Base-by-base conservation (phyloP, 345 rosid species). In the Eucalyptus marginata region DNA sequence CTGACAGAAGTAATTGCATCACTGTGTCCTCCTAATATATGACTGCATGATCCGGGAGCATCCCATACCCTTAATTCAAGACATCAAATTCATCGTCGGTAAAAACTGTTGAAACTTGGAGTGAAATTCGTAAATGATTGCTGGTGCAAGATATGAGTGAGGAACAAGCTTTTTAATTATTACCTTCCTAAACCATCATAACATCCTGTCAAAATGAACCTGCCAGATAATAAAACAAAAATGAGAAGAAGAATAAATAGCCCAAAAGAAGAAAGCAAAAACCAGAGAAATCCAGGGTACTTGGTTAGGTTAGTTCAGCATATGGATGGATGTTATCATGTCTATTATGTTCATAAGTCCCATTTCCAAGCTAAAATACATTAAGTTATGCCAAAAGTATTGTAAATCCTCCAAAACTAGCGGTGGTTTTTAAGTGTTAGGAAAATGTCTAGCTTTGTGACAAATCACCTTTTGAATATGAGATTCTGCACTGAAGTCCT, bases 201-300 rank as follows among this genome's bases (percentile, higher is more conserved):
- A 93, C 97, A 95, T 62, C 99, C 99, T 3, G 98, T 94, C 93
- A 98, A 91, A 90, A 97, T 92, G 90, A 97, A 96, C 93, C 99
- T 97, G 97, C 94, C 89, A 94, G 86, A 90, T 86, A 86, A 85
- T 50, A 89, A 71, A 88, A 94, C 56, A 86, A 59, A 87, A 86
- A 84, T 68, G 49, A 86, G 50, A 40, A 33, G 44, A 86, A 52
- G 44, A 88, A 56, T 36, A 79, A 8, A 49, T 36, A 86, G 50
- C 25, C 49, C 29, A 56, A 52, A 24, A 81, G 68, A 29, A 47
- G 49, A 51, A 88, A 7, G 58, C 62, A 20, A 52, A 58, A 81
- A 83, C 31, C 68, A 43, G 49, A 40, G 36, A 52, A 44, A 46
- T 54, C 31, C 44, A 51, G 66, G 9, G 27, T 76, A 76, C 29